phyloP scores from a whole-genome alignment of 225 moss, liverwort and hornwort genomes.

The Pseudisothecium myosuroides region DNA sequence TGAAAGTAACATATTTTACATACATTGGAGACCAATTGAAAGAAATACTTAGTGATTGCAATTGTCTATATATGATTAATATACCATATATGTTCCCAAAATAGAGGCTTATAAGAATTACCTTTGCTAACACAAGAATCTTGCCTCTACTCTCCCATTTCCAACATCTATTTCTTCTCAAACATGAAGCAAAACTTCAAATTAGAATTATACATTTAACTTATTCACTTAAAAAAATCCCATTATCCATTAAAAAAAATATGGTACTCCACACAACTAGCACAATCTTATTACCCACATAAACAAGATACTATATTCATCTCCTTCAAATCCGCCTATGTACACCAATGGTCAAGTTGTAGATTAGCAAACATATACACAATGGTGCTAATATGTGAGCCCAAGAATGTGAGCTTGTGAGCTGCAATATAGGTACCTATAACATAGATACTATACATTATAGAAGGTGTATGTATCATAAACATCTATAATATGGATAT shows the following conservation, averaged over 20 bases:
- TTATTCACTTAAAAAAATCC: background rate
- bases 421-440: no score
- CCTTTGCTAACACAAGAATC: accelerated
- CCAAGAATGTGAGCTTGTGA: no score
- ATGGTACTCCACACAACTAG: background rate
- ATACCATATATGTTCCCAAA: background rate
- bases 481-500: no score
- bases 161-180: accelerated
- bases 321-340: background rate
- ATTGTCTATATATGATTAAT: accelerated
- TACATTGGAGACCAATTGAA: background rate
- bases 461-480: no score
- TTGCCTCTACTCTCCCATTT: background rate
- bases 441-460: no score
- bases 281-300: background rate
- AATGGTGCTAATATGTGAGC: no score
- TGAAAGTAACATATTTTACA: background rate
- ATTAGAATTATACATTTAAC: no score
- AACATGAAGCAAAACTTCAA: background rate
- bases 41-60: accelerated
- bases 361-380: background rate
- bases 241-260: background rate
- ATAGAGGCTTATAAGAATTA: background rate
- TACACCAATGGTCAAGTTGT: background rate
- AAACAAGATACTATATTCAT: background rate